phyloP scores from a whole-genome alignment of 164 flowering plant species.

The Stephania cephalantha region DNA sequence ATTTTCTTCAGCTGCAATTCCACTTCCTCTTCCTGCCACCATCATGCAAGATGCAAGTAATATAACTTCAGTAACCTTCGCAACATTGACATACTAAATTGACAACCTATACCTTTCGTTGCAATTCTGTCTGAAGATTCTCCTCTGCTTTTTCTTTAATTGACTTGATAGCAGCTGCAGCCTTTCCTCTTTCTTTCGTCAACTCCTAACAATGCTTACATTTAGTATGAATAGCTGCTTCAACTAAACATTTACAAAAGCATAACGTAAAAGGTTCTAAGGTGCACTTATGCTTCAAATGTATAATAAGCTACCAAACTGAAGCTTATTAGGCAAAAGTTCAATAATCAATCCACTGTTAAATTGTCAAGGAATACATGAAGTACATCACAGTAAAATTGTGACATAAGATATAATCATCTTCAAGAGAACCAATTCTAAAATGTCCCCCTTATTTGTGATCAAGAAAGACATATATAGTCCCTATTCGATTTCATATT shows the following conservation, averaged over 20 bases:
- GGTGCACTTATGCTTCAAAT: background rate
- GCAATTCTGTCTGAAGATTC: slow-evolving; percentile 63
- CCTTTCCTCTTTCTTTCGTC: slow-evolving; percentile 68
- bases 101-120: slow-evolving; percentile 52
- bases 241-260: background rate
- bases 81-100: background rate
- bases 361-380: background rate
- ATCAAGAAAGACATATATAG: no score
- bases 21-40: slow-evolving; percentile 70
- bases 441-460: no score
- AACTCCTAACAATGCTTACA: slow-evolving; percentile 50
- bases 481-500: no score
- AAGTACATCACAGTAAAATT: background rate
- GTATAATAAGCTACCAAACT: background rate
- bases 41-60: slow-evolving; percentile 9
- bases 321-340: background rate
- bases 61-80: slow-evolving; percentile 3
- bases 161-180: slow-evolving; percentile 60
- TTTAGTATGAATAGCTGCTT: background rate
- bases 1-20: slow-evolving; percentile 52
- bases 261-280: background rate
- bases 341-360: background rate
- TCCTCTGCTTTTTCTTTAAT: slow-evolving; percentile 82
- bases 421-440: no score
- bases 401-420: background rate